These are phyloP conservation scores for Leishmania gerbilli DNA, from an alignment of 208 protist genomes.

Conservation along the genomic window DNA sequence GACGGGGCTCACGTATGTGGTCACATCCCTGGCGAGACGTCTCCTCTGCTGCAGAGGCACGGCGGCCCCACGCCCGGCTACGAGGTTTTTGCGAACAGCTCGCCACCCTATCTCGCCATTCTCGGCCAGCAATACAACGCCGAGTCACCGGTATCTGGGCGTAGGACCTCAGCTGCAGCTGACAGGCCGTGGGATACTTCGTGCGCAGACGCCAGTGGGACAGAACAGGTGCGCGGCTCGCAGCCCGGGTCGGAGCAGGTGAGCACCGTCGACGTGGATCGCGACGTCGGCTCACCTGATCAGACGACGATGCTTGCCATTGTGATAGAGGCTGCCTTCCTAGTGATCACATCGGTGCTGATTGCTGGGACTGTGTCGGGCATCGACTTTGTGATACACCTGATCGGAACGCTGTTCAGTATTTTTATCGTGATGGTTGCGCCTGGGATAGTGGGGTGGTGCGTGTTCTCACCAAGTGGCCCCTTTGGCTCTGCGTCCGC, in stretches of 20 bases:
- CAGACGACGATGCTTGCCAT: constrained; percentile 69
- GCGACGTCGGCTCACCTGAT: constrained; percentile 71
- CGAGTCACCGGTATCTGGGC: neutral
- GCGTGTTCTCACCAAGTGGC: constrained; percentile 42
- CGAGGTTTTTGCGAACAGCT: constrained; percentile 20
- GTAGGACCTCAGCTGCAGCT: neutral
- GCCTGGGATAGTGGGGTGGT: constrained; percentile 59
- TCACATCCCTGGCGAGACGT: constrained; percentile 12
- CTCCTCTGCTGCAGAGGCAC: constrained; percentile 15
- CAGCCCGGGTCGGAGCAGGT: neutral
- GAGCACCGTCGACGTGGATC: constrained; percentile 39
- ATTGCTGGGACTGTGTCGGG: constrained; percentile 54
- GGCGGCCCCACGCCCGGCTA: constrained; percentile 7
- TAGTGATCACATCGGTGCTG: constrained; percentile 52
- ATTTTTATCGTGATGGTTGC: constrained; percentile 66
- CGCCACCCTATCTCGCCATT: neutral
- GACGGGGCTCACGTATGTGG: neutral
- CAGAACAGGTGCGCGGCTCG: neutral
- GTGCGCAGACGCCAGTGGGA: neutral
- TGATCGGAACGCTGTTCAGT: constrained; percentile 65
- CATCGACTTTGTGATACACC: constrained; percentile 70
- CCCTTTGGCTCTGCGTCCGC: constrained; percentile 21
- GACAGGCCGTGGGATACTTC: neutral
- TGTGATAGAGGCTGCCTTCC: constrained; percentile 58
- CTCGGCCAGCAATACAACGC: neutral